Evolutionary conservation across 768 basidiomycete genomes (phyloP).

Genomic region (Trametes coccinea): DNA sequence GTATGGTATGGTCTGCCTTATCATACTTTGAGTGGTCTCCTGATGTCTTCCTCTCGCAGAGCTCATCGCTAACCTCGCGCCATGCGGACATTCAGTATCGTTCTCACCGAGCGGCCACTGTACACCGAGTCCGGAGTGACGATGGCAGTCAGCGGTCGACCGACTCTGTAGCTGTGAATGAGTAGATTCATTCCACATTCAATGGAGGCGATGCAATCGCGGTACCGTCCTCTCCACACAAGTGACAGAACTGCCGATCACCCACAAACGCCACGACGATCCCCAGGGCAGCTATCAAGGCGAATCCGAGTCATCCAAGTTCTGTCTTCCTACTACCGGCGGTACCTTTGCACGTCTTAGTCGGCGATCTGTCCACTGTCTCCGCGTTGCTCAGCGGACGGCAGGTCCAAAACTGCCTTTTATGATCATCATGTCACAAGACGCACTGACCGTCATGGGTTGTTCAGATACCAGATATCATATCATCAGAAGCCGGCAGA

Average conservation of each 20-base stretch:
- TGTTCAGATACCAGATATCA: not conserved
- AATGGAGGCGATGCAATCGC: not conserved
- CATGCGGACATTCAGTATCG: not conserved
- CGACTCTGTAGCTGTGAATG: not conserved
- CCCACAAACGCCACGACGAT: not conserved
- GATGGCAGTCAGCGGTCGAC: not conserved
- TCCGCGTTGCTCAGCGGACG: not conserved
- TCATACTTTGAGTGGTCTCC: not conserved
- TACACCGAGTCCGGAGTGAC: not conserved
- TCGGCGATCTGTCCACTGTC: not conserved
- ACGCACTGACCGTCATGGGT: conserved; percentile 3
- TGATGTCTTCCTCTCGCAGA: not conserved
- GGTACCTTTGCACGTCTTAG: not conserved
- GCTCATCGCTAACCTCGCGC: not conserved
- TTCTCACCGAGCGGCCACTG: not conserved
- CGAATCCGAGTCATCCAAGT: not conserved
- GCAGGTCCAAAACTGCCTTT: not conserved
- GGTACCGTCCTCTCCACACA: not conserved
- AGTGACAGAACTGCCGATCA: no score
- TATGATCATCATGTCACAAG: not conserved
- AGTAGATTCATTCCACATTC: not conserved
- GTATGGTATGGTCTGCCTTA: not conserved
- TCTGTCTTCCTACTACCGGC: not conserved
- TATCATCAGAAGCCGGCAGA: not conserved
- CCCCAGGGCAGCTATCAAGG: not conserved